Evolutionary conservation across 75 land plant genomes (phyloP).

Genomic region (Selaginella tamariscina): DNA sequence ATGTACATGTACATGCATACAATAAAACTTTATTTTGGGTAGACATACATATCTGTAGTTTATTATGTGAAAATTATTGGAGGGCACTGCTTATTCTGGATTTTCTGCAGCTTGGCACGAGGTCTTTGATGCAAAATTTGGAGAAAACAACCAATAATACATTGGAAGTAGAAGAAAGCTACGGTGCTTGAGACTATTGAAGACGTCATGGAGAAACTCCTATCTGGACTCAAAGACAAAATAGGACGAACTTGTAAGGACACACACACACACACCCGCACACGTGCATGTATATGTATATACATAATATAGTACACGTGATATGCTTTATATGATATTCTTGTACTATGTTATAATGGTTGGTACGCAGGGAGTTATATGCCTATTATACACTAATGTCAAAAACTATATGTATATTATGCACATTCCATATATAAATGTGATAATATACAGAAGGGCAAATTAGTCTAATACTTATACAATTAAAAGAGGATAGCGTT

Average conservation of each 20-base stretch:
- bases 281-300: too few species aligned
- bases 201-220: not conserved
- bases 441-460: not conserved
- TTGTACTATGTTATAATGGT: not conserved
- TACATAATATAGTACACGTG: too few species aligned
- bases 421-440: not conserved
- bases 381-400: not conserved
- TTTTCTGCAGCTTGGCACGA: not conserved
- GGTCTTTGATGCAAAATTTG: not conserved
- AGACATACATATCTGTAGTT: too few species aligned
- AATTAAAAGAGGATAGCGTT: not conserved
- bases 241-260: not conserved
- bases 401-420: not conserved
- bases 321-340: not conserved
- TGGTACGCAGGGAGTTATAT: not conserved
- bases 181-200: not conserved
- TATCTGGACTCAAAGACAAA: conserved; percentile 9
- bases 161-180: not conserved
- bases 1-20: too few species aligned
- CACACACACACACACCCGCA: too few species aligned
- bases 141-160: not conserved
- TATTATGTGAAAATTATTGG: too few species aligned
- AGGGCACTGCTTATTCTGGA: too few species aligned
- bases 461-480: too few species aligned
- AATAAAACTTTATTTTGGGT: too few species aligned